These are phyloP conservation scores for Fusarium verticillioides DNA, from an alignment of 2,329 filamentous ascomycete species.

Conservation along the genomic window DNA sequence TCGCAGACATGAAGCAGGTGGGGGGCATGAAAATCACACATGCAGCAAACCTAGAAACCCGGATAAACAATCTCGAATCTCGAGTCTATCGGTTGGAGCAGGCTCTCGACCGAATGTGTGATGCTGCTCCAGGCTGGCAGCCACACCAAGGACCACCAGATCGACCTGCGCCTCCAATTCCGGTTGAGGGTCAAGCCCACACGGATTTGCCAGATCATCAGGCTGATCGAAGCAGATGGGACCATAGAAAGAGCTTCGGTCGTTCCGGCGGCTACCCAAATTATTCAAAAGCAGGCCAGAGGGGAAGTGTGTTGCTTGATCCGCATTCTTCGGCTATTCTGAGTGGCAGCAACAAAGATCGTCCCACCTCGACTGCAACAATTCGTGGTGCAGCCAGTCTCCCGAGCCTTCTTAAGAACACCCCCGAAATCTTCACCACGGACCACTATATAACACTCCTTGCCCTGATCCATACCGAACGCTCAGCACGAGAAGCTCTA, in stretches of 20 bases:
- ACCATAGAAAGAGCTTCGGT: constrained; percentile 16
- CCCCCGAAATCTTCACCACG: constrained; percentile 48
- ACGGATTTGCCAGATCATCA: background rate
- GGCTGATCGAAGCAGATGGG: background rate
- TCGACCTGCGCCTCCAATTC: constrained; percentile 40
- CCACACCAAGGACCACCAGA: constrained; percentile 46
- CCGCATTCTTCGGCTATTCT: constrained; percentile 3
- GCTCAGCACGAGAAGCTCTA: constrained; percentile 64
- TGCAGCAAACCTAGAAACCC: constrained; percentile 63
- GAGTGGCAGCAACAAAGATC: constrained; percentile 32
- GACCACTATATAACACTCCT: constrained; percentile 64
- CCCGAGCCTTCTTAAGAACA: constrained; percentile 53
- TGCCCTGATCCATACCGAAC: constrained; percentile 66
- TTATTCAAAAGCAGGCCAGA: constrained; percentile 49
- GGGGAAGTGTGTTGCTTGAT: constrained; percentile 57
- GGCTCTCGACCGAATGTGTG: constrained; percentile 62
- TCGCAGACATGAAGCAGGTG: constrained; percentile 58
- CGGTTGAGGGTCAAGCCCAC: constrained; percentile 32
- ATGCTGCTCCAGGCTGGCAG: constrained; percentile 56
- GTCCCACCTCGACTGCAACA: constrained; percentile 59
- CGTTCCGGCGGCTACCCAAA: constrained; percentile 47
- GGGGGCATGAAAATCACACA: constrained; percentile 68
- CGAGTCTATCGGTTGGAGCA: constrained; percentile 65
- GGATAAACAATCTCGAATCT: constrained; percentile 63
- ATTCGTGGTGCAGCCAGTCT: constrained; percentile 60